A percentile compares a stretch with the other conserved stretches of the same genome.
Evolutionary conservation across 495 filamentous ascomycete species (phyloP).

Genomic region (Friedmanniomyces simplex): DNA sequence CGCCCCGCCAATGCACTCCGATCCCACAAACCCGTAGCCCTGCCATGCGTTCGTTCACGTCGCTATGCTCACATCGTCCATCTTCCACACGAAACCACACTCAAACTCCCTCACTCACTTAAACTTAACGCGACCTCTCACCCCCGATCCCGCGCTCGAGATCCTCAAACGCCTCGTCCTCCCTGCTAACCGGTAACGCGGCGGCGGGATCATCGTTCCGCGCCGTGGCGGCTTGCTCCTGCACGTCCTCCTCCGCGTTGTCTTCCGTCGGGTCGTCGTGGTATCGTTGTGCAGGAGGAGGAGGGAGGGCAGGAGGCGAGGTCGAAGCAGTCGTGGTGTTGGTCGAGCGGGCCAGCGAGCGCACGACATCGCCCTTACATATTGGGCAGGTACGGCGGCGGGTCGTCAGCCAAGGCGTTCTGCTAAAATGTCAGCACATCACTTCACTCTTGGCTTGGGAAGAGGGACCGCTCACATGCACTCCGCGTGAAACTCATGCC

Average conservation of each 20-base stretch:
- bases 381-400: conserved; percentile 92
- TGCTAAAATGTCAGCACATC: conserved; percentile 30
- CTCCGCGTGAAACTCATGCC: conserved; percentile 93
- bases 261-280: conserved; percentile 7
- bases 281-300: neutral
- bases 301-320: neutral
- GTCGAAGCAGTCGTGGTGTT: neutral
- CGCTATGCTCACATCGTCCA: neutral
- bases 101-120: neutral
- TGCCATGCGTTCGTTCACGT: neutral
- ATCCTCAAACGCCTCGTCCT: conserved; percentile 21
- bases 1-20: neutral
- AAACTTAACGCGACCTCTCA: neutral
- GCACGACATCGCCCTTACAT: conserved; percentile 93
- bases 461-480: conserved; percentile 78
- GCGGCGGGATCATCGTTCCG: conserved; percentile 22
- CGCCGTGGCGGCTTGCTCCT: conserved; percentile 17
- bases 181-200: conserved; percentile 14
- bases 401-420: conserved; percentile 96
- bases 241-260: neutral
- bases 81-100: neutral
- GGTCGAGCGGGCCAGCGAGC: conserved; percentile 33
- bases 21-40: neutral
- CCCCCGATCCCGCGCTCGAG: conserved; percentile 19
- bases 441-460: neutral